These are phyloP conservation scores for Escallonia herrerae DNA, from an alignment of 129 eudicot species.

Conservation along the genomic window DNA sequence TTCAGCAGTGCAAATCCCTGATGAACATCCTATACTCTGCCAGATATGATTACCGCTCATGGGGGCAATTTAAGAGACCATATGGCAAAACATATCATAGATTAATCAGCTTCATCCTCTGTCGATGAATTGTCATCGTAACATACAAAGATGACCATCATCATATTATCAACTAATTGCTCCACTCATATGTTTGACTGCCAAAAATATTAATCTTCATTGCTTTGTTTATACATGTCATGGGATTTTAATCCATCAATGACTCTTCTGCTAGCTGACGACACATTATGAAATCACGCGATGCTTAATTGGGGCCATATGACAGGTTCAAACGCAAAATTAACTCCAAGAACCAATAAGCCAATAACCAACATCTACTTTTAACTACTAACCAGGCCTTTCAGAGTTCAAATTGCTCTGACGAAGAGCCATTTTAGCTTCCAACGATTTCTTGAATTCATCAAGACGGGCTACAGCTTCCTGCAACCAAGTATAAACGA, in stretches of 20 bases:
- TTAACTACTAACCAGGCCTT: conserved; percentile 64
- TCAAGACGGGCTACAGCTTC: conserved; percentile 74
- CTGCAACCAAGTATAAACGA: conserved; percentile 30
- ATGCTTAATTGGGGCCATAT: no score
- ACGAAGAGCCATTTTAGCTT: conserved; percentile 67
- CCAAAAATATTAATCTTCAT: neutral
- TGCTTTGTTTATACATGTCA: neutral
- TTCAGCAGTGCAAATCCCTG: no score
- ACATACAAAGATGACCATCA: no score
- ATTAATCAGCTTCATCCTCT: no score
- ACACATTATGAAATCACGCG: neutral
- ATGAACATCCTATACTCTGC: no score
- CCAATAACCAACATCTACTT: no score
- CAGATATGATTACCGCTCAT: no score
- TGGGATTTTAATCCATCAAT: neutral
- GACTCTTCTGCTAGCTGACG: neutral
- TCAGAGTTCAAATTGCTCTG: conserved; percentile 81
- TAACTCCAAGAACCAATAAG: no score
- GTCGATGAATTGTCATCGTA: no score
- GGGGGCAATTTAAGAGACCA: no score
- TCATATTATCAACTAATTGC: neutral
- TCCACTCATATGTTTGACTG: neutral
- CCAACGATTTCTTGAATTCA: conserved; percentile 73
- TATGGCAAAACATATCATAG: no score
- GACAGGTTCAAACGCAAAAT: no score